Evolutionary conservation across 2,329 filamentous ascomycete genomes (phyloP).

Genomic region (Neonectria neomacrospora): DNA sequence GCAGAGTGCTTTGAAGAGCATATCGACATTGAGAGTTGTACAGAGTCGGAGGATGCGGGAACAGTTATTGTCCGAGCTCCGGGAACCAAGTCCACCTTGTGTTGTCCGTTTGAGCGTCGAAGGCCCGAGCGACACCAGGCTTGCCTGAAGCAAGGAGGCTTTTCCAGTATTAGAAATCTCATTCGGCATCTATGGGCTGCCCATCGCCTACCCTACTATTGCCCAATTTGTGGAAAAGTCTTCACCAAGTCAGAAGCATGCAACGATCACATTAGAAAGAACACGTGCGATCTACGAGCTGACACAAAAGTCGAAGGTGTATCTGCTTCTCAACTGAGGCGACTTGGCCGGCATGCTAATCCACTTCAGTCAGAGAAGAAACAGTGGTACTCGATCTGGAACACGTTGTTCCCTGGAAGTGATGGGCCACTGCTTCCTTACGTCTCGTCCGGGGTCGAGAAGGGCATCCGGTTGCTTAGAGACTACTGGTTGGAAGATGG

Average conservation of each 20-base stretch:
- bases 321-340: neutral
- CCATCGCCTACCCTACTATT: conserved; percentile 5
- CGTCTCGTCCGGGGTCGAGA: neutral
- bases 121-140: neutral
- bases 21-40: neutral
- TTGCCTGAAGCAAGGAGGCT: neutral
- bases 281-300: neutral
- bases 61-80: neutral
- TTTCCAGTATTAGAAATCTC: conserved; percentile 1
- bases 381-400: conserved; percentile 9
- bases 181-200: neutral
- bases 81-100: neutral
- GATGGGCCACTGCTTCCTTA: neutral
- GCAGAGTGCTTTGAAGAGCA: neutral
- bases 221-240: neutral
- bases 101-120: conserved; percentile 4
- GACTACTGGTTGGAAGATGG: neutral
- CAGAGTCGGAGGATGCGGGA: neutral
- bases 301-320: neutral
- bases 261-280: conserved; percentile 6
- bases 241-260: neutral
- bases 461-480: neutral
- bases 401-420: neutral
- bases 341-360: neutral
- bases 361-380: neutral